A percentile compares a stretch with the other conserved stretches of the same genome.
Evolutionary conservation across 2,329 filamentous ascomycete genomes (phyloP).

Genomic region (Microdochium paspali): DNA sequence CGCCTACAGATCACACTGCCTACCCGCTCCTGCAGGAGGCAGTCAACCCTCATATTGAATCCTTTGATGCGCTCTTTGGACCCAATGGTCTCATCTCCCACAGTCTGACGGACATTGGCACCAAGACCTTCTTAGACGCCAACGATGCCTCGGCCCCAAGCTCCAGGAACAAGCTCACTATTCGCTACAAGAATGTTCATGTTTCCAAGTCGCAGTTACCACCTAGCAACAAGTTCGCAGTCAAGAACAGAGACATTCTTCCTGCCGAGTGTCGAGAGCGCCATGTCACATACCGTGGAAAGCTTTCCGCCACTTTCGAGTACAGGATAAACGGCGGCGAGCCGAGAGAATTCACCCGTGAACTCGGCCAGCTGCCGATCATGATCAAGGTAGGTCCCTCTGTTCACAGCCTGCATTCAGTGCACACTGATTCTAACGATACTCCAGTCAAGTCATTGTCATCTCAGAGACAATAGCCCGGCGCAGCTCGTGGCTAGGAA

Average conservation of each 20-base stretch:
- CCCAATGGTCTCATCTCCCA: slow-evolving; percentile 62
- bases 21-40: slow-evolving; percentile 80
- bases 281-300: slow-evolving; percentile 83
- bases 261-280: slow-evolving; percentile 92
- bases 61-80: slow-evolving; percentile 86
- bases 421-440: slow-evolving; percentile 10
- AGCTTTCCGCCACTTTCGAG: slow-evolving; percentile 73
- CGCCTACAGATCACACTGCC: slow-evolving; percentile 76
- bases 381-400: slow-evolving; percentile 70
- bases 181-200: slow-evolving; percentile 73
- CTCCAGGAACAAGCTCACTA: slow-evolving; percentile 63
- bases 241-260: slow-evolving; percentile 70
- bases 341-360: slow-evolving; percentile 70
- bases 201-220: slow-evolving; percentile 77
- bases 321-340: slow-evolving; percentile 83
- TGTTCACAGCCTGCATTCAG: slow-evolving; percentile 5
- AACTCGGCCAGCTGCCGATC: slow-evolving; percentile 81
- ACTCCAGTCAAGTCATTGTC: slow-evolving; percentile 75
- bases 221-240: slow-evolving; percentile 71
- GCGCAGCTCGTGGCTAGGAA: slow-evolving; percentile 75
- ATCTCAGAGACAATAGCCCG: slow-evolving; percentile 79
- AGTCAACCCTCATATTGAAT: slow-evolving; percentile 87
- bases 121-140: slow-evolving; percentile 79
- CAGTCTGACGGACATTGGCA: slow-evolving; percentile 80
- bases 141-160: slow-evolving; percentile 50